Base-by-base conservation (phyloP, 1,139 yeast genomes). In the Yamadazyma siamensis region DNA sequence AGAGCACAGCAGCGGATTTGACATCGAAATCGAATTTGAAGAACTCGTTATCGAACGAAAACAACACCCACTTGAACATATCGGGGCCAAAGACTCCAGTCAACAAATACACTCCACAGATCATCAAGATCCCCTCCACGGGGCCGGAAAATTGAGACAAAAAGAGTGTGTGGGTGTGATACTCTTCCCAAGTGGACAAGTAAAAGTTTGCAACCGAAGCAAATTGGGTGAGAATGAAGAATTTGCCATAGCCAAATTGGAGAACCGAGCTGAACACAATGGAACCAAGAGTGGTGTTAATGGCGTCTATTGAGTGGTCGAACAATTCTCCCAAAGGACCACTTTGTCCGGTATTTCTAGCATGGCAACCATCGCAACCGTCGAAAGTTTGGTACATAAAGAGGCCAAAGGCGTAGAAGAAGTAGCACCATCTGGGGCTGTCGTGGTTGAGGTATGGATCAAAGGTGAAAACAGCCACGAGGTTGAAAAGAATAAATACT, bases 331-430 rank as follows among this genome's bases (percentile, higher is more conserved):
- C 97, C 47, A 89, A 64, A 3, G 97, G 97, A 3, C 96, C 95
- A 44, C 89, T 78, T 59, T 88, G 95, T 11, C 95, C 95, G 1
- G 97, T 89, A 49, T 91, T 74, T 44, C 94, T 69, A 11, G 97
- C 97, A 56, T 89, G 97, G 43, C 83, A 75, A 8, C 97, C 97
- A 56, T 89, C 97, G 57, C 95, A 85, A 2, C 96, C 96, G 59
- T 89, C 97, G 55, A 89, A 88, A 0, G 97, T 89, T 53, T 89
- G 97, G 55, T 89, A 89, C 71, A 88, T 64, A 53, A 89, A 88
- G 42, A 89, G 63, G 2, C 95, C 94, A 45, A 84, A 54, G 0
- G 94, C 96, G 53, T 85, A 86, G 31, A 84, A 69, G 46, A 75
- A 74, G 54, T 85, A 87, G 22, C 84, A 75, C 95, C 95, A 87